phyloP scores from a whole-genome alignment of 2,329 filamentous ascomycete species.

The Cercospora janseana region DNA sequence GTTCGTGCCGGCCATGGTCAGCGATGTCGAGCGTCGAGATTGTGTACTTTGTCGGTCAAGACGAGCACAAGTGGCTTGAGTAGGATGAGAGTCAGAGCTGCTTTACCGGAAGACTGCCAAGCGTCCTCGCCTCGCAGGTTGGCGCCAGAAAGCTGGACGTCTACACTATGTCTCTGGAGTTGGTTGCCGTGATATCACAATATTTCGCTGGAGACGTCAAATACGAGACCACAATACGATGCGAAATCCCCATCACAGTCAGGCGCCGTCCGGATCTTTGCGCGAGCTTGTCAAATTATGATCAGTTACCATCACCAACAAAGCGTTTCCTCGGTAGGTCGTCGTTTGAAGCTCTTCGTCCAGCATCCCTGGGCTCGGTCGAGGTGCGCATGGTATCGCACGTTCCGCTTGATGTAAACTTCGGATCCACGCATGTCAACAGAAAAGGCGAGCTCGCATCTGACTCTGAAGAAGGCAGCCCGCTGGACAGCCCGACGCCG shows the following conservation, averaged over 20 bases:
- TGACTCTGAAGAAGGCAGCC: conserved; percentile 14
- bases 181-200: conserved; percentile 23
- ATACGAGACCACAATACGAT: conserved; percentile 28
- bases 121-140: conserved; percentile 16
- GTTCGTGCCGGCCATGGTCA: conserved; percentile 9
- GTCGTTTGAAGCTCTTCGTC: not conserved
- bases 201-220: conserved; percentile 22
- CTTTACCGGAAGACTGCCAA: conserved; percentile 26
- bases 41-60: conserved; percentile 25
- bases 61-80: conserved; percentile 20
- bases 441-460: conserved; percentile 19
- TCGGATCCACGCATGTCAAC: conserved; percentile 21
- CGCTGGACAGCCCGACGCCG: conserved; percentile 8
- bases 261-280: conserved; percentile 27
- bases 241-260: conserved; percentile 28
- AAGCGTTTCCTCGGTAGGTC: conserved; percentile 9
- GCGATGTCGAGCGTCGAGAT: conserved; percentile 13
- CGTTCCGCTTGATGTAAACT: not conserved
- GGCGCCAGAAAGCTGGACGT: conserved; percentile 26
- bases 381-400: conserved; percentile 13
- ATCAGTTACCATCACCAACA: conserved; percentile 14
- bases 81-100: conserved; percentile 21
- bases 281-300: not conserved
- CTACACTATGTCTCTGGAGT: conserved; percentile 29
- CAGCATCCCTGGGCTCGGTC: not conserved